Base-by-base conservation (phyloP, 305 asterid species). In the Solanum aculeatissimum region DNA sequence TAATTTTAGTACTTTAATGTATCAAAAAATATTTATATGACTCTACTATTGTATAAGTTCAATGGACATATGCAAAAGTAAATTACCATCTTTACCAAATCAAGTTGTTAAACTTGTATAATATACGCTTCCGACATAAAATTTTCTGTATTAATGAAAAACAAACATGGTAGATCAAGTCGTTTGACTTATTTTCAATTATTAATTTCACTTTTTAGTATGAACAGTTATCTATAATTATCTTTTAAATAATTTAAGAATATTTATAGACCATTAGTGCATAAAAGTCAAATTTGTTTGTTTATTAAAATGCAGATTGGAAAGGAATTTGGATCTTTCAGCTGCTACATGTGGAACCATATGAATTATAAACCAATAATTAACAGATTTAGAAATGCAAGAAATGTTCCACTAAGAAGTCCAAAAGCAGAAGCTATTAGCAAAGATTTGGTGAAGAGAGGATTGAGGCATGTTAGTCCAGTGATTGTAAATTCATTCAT, bases 341-440 rank as follows among this genome's bases (percentile, higher is more conserved):
- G 98, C 42, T 91, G 90, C 87, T 95, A 92, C 85, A 86, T 95
- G 92, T 95, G 99, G 98, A 97, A 92, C 32, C 89, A 89, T 51
- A 92, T 95, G 81, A 92, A 91, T 79, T 92, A 90, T 93, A 96
- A 92, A 86, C 93, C 99, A n/a, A 88, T 92, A 92, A 92, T 96
- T 81, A 96, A 96, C 92, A 92, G 84, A 84, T 91, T 91, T 66
- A 92, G 85, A 38, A 84, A 90, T 40, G 93, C 98, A 75, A 93
- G 97, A 87, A 91, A 95, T 72, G 95, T 96, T 8, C 99, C 98
- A 1, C 40, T 96, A 87, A 93, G 97, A 86, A 93, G 90, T 60
- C 96, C 99, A 15, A 96, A 95, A 89, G 97, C 99, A 29, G 98
- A 96, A 90, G 87, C 80, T 27, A 91, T 96, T 2, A 96, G 98